A percentile compares a stretch with the other conserved stretches of the same genome.
These are phyloP conservation scores for Elongisporangium undulatum DNA, from an alignment of 352 stramenopile genomes.

Conservation along the genomic window DNA sequence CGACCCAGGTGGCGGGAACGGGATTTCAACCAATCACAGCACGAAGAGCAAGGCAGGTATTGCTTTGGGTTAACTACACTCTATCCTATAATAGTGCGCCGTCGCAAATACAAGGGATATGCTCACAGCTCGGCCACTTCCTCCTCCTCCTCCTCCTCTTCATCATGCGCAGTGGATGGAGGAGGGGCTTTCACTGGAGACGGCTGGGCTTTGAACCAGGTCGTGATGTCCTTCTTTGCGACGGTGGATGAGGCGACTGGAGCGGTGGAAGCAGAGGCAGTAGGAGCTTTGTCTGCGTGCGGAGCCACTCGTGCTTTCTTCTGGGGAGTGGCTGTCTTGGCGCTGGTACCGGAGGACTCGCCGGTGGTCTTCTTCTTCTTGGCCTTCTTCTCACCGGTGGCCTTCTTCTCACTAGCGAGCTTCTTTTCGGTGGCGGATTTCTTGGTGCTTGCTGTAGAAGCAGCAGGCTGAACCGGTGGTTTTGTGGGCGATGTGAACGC, in stretches of 20 bases:
- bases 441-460: background rate
- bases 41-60: background rate
- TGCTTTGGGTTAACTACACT: background rate
- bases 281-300: background rate
- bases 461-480: background rate
- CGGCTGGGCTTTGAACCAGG: slow-evolving; percentile 19
- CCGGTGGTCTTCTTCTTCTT: slow-evolving; percentile 2
- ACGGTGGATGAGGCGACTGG: slow-evolving; percentile 6
- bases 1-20: background rate
- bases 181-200: background rate
- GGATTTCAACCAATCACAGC: background rate
- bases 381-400: slow-evolving; percentile 11
- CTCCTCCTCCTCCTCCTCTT: background rate
- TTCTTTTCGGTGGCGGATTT: background rate
- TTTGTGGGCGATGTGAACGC: background rate
- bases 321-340: background rate
- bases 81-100: background rate
- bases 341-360: slow-evolving; percentile 2
- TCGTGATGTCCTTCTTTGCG: slow-evolving; percentile 21
- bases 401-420: slow-evolving; percentile 4
- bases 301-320: background rate
- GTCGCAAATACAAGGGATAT: background rate
- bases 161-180: background rate
- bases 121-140: background rate
- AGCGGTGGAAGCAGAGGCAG: background rate